A percentile compares a stretch with the other conserved stretches of the same genome.
Evolutionary conservation across 805 yeast species (phyloP).

Genomic region (Wickerhamiella lipophila): DNA sequence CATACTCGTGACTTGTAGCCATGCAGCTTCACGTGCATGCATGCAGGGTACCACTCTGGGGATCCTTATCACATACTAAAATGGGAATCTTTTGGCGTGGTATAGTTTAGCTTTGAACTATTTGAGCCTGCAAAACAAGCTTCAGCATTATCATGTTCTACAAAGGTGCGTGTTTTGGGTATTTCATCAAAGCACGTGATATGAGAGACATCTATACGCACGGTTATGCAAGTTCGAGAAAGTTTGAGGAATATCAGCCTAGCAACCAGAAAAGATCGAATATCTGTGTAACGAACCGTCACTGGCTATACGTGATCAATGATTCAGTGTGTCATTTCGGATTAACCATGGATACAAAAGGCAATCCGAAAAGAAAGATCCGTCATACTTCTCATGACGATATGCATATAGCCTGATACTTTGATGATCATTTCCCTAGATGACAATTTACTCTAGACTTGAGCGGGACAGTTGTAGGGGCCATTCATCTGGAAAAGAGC

Average conservation of each 20-base stretch:
- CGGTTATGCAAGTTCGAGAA: background rate
- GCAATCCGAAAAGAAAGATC: too few relatives aligned
- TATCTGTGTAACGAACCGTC: background rate
- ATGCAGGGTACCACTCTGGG: background rate
- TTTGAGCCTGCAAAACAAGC: too few relatives aligned
- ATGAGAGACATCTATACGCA: conserved; percentile 1
- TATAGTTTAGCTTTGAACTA: too few relatives aligned
- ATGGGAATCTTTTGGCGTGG: too few relatives aligned
- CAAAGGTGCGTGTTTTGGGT: background rate
- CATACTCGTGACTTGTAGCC: conserved; percentile 8
- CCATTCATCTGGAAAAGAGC: too few relatives aligned
- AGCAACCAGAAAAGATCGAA: background rate
- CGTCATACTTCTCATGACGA: too few relatives aligned
- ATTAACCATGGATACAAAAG: too few relatives aligned
- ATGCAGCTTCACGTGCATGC: conserved; percentile 3
- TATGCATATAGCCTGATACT: too few relatives aligned
- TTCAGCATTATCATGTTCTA: too few relatives aligned
- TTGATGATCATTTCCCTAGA: too few relatives aligned
- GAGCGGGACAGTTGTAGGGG: too few relatives aligned
- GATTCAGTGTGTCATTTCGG: background rate
- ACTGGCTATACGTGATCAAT: background rate
- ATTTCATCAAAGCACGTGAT: conserved; percentile 10
- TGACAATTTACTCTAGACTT: too few relatives aligned
- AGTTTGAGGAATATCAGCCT: background rate
- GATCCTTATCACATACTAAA: background rate